Evolutionary conservation across 2,329 filamentous ascomycete species (phyloP).

Genomic region (Sordariomycetes sp.): DNA sequence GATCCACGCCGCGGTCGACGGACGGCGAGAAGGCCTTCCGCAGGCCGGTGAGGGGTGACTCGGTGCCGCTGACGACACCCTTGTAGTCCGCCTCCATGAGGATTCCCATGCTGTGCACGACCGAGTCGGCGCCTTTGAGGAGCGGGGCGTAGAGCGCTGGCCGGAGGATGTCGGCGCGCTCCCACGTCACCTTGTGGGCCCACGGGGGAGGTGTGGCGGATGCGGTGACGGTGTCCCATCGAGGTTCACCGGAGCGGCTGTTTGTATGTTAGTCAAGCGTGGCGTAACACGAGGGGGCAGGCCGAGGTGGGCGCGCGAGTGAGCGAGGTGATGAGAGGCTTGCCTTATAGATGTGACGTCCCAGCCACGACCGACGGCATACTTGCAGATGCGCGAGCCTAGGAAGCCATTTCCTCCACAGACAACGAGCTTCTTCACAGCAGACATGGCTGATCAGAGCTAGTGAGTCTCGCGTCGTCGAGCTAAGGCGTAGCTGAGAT

Average conservation of each 20-base stretch:
- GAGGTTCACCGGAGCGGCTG: slow-evolving; percentile 83
- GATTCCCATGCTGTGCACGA: slow-evolving; percentile 94
- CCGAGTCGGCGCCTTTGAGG: slow-evolving; percentile 67
- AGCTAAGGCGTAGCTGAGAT: not conserved
- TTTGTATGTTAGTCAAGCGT: slow-evolving; percentile 5
- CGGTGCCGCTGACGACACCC: slow-evolving; percentile 71
- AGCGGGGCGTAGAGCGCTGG: slow-evolving; percentile 70
- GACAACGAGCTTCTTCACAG: slow-evolving; percentile 72
- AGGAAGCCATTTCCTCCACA: slow-evolving; percentile 92
- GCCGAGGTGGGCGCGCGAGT: not conserved
- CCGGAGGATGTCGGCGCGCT: slow-evolving; percentile 75
- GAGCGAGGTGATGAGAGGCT: slow-evolving; percentile 3
- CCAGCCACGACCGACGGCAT: slow-evolving; percentile 78
- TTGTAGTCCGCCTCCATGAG: slow-evolving; percentile 98
- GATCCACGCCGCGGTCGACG: slow-evolving; percentile 56
- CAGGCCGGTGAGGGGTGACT: slow-evolving; percentile 71
- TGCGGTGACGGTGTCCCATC: slow-evolving; percentile 71
- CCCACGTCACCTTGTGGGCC: slow-evolving; percentile 78
- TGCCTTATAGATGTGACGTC: slow-evolving; percentile 88
- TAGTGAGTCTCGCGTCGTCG: not conserved
- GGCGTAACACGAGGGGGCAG: not conserved
- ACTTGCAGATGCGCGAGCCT: slow-evolving; percentile 81
- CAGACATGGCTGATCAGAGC: slow-evolving; percentile 28
- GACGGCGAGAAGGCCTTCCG: slow-evolving; percentile 64
- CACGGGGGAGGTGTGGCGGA: slow-evolving; percentile 63